Evolutionary conservation across 73 alveolate genomes (phyloP), one percentile per base, ranked within the genome.

Genomic region (Urostyla sp.): DNA sequence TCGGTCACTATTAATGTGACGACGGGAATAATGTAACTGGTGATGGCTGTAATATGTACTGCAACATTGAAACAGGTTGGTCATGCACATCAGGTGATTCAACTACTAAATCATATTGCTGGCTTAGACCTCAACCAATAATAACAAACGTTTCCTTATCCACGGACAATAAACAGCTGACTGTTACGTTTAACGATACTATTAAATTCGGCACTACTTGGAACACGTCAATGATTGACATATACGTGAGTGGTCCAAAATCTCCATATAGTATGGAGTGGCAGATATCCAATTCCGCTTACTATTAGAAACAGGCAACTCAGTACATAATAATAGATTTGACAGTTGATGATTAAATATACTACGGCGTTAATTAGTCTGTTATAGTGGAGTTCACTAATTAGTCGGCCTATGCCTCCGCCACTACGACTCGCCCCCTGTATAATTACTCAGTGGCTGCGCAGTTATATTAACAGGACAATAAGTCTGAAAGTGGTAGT

Each of bases 21-120:
- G 79, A 63, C 26, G 30, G 30, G 6, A 43, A 63, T 43, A 16
- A 43, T 3, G 53, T 37, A n/a, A 60, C 37, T 63, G 79, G 79
- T 27, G 79, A 63, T 40, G 79, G 79, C 37, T 63, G 79, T 63
- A 60, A 63, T 40, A 28, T 37, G 4, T 43, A 60, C 36, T 63
- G 79, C 50, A 63, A 43, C 61, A 40, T 63, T 1, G 79, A 63
- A 27, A 63, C 26, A 38, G 79, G 60, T 6, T 63, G 60, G 58
- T 63, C 37, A 15, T 63, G 79, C 60, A 43, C n/a, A 26, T 57
- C 61, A 15, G 79, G 79, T 4, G 79, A 63, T 63, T 15, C 79
- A 15, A 63, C 79, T 1, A 63, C 79, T 5, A 63, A 60, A 63
- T 57, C 37, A 43, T 43, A 43, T 23, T 63, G 79, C 45, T 43